These are phyloP conservation scores for Dothideomycetes sp. DNA, from an alignment of 2,329 filamentous ascomycete genomes.

Conservation along the genomic window DNA sequence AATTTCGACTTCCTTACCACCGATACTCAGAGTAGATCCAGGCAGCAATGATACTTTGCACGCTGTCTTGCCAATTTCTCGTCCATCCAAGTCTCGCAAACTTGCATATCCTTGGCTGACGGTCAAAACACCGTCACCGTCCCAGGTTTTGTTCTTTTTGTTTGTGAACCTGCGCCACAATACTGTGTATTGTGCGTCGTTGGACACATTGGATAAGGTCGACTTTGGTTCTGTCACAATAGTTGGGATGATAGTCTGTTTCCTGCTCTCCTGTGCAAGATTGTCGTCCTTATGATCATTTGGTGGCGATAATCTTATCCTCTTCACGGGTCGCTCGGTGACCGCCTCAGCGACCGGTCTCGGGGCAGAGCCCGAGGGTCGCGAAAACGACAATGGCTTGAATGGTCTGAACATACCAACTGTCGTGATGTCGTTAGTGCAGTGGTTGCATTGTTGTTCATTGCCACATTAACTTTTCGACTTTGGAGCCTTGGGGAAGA, in stretches of 20 bases:
- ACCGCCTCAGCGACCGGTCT: slow-evolving; percentile 1
- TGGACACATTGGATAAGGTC: slow-evolving; percentile 23
- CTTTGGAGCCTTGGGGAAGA: too few species aligned
- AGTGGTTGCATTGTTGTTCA: background rate
- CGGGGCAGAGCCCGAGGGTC: slow-evolving; percentile 11
- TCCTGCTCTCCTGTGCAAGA: too few species aligned
- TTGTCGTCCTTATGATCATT: too few species aligned
- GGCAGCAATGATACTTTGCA: slow-evolving; percentile 49
- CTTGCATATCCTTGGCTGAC: slow-evolving; percentile 49
- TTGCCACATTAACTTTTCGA: too few species aligned
- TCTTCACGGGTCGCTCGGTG: slow-evolving; percentile 2
- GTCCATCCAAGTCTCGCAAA: slow-evolving; percentile 54
- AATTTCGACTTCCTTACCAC: slow-evolving; percentile 60
- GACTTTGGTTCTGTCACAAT: too few species aligned
- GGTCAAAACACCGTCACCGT: slow-evolving; percentile 59
- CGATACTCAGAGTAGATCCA: slow-evolving; percentile 52
- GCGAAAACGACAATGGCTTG: slow-evolving; percentile 20
- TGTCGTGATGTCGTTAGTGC: too few species aligned
- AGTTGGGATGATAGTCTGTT: too few species aligned
- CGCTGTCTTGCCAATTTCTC: slow-evolving; percentile 51
- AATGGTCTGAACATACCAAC: slow-evolving; percentile 21
- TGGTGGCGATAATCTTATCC: slow-evolving; percentile 8
- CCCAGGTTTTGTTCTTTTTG: slow-evolving; percentile 72
- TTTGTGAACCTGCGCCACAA: slow-evolving; percentile 56
- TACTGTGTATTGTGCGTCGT: slow-evolving; percentile 35